Conservation (phyloP, 2,329 filamentous ascomycete genomes). For the Calonectria montana region DNA sequence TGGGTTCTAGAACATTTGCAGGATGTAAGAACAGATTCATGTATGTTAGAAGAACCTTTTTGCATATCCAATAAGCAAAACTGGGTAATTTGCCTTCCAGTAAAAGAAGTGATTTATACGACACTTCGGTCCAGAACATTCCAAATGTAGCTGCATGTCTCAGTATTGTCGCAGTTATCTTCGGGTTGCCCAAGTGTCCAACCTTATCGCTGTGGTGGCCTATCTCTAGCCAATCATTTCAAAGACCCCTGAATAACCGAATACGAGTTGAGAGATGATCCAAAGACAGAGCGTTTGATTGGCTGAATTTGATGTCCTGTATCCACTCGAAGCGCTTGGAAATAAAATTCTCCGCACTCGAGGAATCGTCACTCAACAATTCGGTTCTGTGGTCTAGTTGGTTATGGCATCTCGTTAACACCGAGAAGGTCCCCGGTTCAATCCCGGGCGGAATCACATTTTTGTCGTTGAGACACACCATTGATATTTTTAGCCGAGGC, state of each 20-base stretch:
- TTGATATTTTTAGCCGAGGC: neutral
- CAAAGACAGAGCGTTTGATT: no score
- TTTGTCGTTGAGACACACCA: neutral
- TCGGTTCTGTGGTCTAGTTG: slow-evolving; percentile 1
- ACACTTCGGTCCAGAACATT: neutral
- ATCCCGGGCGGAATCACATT: slow-evolving; percentile 8
- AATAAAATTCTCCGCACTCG: no score
- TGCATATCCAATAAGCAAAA: neutral
- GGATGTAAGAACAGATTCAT: neutral
- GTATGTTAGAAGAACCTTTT: neutral
- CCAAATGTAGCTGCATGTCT: neutral
- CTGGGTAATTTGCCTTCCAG: neutral
- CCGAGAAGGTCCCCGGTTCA: slow-evolving; percentile 9
- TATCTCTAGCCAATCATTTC: no score
- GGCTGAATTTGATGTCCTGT: no score
- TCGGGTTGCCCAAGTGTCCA: neutral
- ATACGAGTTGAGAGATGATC: no score
- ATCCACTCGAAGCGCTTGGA: no score
- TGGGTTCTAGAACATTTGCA: neutral
- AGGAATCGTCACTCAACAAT: neutral
- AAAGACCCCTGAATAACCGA: no score
- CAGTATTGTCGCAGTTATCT: neutral
- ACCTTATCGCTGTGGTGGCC: no score
- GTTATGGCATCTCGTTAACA: slow-evolving; percentile 9
- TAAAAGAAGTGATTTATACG: neutral